Percentiles rank a stretch among this genome's conserved stretches.
These are phyloP conservation scores for Aspergillus puulaauensis DNA, from an alignment of 2,329 filamentous ascomycete species.

Conservation along the genomic window DNA sequence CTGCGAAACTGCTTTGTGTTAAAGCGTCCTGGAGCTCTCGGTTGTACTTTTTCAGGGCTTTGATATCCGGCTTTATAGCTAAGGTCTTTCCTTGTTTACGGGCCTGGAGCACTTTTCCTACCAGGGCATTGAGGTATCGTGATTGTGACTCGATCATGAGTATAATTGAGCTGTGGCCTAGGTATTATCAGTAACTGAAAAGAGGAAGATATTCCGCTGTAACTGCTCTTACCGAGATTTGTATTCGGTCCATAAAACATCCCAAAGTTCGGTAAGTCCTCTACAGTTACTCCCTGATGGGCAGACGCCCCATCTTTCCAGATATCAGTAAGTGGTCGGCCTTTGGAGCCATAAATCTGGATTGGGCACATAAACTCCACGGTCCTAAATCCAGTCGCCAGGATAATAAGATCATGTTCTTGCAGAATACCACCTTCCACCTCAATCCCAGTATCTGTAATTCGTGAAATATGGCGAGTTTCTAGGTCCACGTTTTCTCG, in stretches of 20 bases:
- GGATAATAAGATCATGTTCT: conserved; percentile 57
- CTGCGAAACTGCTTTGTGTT: conserved; percentile 50
- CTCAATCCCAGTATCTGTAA: conserved; percentile 50
- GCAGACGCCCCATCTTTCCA: conserved; percentile 55
- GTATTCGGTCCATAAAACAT: conserved; percentile 62
- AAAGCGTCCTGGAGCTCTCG: conserved; percentile 48
- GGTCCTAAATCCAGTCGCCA: conserved; percentile 60
- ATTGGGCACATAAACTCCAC: conserved; percentile 61
- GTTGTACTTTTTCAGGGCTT: conserved; percentile 47
- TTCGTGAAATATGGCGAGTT: conserved; percentile 48
- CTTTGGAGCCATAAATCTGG: conserved; percentile 48
- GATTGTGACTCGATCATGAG: conserved; percentile 62
- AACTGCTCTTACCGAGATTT: conserved; percentile 37
- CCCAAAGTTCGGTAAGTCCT: conserved; percentile 55
- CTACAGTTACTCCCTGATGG: conserved; percentile 52
- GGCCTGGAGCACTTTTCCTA: conserved; percentile 50
- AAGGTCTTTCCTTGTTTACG: conserved; percentile 41
- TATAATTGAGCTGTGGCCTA: conserved; percentile 57
- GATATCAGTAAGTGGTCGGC: conserved; percentile 47
- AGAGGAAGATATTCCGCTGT: background rate
- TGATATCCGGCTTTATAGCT: conserved; percentile 45
- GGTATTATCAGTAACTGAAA: background rate
- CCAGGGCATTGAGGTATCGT: conserved; percentile 53
- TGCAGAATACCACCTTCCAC: conserved; percentile 41
- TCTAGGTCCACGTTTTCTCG: conserved; percentile 53